phyloP scores from a whole-genome alignment of 2,329 filamentous ascomycete genomes.

The Botryotinia narcissicola region DNA sequence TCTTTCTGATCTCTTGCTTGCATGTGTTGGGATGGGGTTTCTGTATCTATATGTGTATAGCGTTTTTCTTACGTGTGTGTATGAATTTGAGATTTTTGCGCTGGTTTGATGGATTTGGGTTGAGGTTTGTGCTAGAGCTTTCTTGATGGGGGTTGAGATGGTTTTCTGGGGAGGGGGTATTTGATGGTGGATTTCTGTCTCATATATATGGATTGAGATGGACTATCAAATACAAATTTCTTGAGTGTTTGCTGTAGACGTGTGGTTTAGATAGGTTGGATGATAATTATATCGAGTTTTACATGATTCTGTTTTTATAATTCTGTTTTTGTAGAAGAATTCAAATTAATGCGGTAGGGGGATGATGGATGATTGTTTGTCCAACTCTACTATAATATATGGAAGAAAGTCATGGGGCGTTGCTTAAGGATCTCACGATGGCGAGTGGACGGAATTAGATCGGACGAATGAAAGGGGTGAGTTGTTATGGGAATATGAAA shows the following conservation, averaged over 20 bases:
- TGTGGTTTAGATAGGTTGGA: not conserved
- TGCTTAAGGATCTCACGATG: not conserved
- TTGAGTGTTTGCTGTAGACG: not conserved
- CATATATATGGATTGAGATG: not conserved
- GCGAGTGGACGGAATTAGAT: not conserved
- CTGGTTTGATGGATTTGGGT: not conserved
- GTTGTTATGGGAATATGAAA: no score
- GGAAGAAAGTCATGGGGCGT: not conserved
- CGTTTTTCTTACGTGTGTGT: not conserved
- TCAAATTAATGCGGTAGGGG: not conserved
- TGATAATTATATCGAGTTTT: not conserved
- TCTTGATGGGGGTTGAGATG: not conserved
- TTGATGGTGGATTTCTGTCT: not conserved
- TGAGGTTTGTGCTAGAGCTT: not conserved
- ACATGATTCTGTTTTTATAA: not conserved
- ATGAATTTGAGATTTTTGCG: not conserved
- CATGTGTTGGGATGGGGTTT: not conserved
- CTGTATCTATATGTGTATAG: not conserved
- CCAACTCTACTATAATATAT: no score
- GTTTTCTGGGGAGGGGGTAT: not conserved
- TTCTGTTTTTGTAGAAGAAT: not conserved
- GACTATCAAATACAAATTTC: not conserved
- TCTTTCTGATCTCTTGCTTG: not conserved
- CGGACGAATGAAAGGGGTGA: not conserved
- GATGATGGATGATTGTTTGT: not conserved